A percentile compares a stretch with the other conserved stretches of the same genome.
Conservation (phyloP, 2,329 filamentous ascomycete species). For the Cordyceps pruinosa region DNA sequence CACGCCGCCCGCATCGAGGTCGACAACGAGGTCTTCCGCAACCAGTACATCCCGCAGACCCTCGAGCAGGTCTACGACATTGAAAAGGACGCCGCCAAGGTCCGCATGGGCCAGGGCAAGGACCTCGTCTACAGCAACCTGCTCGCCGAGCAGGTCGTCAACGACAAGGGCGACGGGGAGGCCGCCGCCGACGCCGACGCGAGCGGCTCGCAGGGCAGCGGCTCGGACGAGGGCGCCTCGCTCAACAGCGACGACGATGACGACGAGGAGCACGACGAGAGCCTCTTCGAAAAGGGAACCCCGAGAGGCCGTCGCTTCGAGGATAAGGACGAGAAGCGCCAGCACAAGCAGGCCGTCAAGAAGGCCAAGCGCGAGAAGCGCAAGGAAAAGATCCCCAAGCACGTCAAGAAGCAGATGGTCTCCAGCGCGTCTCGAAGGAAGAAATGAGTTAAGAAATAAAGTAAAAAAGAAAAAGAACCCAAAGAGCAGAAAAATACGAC, state of each 20-base stretch:
- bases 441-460: constrained; percentile 36
- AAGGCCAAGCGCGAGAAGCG: constrained; percentile 92
- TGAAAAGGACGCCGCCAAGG: constrained; percentile 77
- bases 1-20: constrained; percentile 58
- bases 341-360: constrained; percentile 84
- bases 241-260: constrained; percentile 37
- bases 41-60: constrained; percentile 94
- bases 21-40: constrained; percentile 86
- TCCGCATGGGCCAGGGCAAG: constrained; percentile 64
- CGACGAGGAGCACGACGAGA: constrained; percentile 42
- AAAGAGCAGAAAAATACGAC: constrained; percentile 8
- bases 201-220: constrained; percentile 24
- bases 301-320: constrained; percentile 81
- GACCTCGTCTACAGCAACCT: constrained; percentile 82
- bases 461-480: not conserved
- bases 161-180: constrained; percentile 31
- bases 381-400: constrained; percentile 93
- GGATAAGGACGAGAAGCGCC: constrained; percentile 78
- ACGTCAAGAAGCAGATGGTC: constrained; percentile 85
- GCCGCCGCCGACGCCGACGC: constrained; percentile 27
- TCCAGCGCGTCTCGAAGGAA: constrained; percentile 55
- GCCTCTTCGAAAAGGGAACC: constrained; percentile 54
- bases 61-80: constrained; percentile 95
- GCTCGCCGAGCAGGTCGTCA: constrained; percentile 61
- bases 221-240: constrained; percentile 36